Percentiles rank a stretch among this genome's conserved stretches.
These are phyloP conservation scores for Botrytis porri DNA, from an alignment of 2,329 filamentous ascomycete genomes.

Conservation along the genomic window DNA sequence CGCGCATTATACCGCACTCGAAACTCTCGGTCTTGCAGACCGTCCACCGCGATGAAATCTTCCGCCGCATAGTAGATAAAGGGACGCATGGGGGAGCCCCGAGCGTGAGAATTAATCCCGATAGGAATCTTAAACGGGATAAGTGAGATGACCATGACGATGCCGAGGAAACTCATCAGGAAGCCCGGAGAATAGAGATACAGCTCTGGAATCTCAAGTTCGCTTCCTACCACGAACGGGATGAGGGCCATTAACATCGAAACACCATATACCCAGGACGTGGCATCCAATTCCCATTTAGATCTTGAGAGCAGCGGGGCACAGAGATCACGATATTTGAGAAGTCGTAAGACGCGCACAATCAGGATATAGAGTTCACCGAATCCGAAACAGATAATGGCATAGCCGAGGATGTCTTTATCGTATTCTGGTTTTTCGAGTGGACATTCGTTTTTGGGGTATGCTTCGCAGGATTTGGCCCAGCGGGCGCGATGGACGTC, in stretches of 20 bases:
- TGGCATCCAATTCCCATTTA: slow-evolving; percentile 30
- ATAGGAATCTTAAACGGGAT: slow-evolving; percentile 66
- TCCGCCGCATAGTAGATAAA: slow-evolving; percentile 32
- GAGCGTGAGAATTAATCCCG: slow-evolving; percentile 30
- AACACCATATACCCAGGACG: slow-evolving; percentile 29
- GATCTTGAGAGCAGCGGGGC: slow-evolving; percentile 29
- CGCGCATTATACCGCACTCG: slow-evolving; percentile 28
- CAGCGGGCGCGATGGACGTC: slow-evolving; percentile 21
- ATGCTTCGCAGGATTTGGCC: slow-evolving; percentile 21
- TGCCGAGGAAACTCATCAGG: slow-evolving; percentile 75
- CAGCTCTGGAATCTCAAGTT: slow-evolving; percentile 25
- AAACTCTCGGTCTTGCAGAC: slow-evolving; percentile 31
- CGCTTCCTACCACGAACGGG: slow-evolving; percentile 28
- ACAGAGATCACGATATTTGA: slow-evolving; percentile 24
- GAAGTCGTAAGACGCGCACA: slow-evolving; percentile 23
- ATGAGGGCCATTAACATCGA: slow-evolving; percentile 29
- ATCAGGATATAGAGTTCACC: slow-evolving; percentile 29
- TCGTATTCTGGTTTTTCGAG: slow-evolving; percentile 26
- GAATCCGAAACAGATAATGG: slow-evolving; percentile 27
- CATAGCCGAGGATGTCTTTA: slow-evolving; percentile 27
- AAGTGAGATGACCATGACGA: slow-evolving; percentile 74
- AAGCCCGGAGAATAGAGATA: slow-evolving; percentile 65
- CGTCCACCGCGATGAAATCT: slow-evolving; percentile 32
- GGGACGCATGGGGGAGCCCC: slow-evolving; percentile 26
- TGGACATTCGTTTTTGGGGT: slow-evolving; percentile 20